phyloP scores from a whole-genome alignment of 768 basidiomycete species.

The Ramaria rubella region DNA sequence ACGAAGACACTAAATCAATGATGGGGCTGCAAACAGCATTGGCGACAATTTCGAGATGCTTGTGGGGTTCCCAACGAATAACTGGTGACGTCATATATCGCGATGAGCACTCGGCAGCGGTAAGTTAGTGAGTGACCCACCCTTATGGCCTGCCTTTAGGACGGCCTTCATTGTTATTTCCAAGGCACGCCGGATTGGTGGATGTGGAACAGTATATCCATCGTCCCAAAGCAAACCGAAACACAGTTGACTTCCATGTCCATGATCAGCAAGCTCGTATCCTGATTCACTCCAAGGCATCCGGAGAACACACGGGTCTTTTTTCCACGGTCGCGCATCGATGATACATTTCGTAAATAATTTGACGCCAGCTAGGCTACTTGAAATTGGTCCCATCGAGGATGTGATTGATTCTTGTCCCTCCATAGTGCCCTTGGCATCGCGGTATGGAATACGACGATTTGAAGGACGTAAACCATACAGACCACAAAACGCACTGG shows the following conservation, averaged over 20 bases:
- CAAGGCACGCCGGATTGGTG: slow-evolving; percentile 58
- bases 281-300: slow-evolving; percentile 57
- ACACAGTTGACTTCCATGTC: slow-evolving; percentile 32
- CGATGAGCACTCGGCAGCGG: not conserved
- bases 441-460: slow-evolving; percentile 61
- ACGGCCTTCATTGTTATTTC: slow-evolving; percentile 51
- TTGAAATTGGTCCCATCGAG: slow-evolving; percentile 67
- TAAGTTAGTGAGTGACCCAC: slow-evolving; percentile 34
- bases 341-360: slow-evolving; percentile 60
- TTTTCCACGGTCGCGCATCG: slow-evolving; percentile 54
- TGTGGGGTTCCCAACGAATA: slow-evolving; percentile 58
- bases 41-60: slow-evolving; percentile 5
- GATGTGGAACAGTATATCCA: slow-evolving; percentile 49
- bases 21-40: slow-evolving; percentile 29
- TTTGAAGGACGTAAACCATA: slow-evolving; percentile 70
- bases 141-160: slow-evolving; percentile 54
- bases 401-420: slow-evolving; percentile 68
- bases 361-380: slow-evolving; percentile 52
- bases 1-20: too few relatives aligned
- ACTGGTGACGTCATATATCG: slow-evolving; percentile 36
- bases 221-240: slow-evolving; percentile 66
- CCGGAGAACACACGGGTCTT: slow-evolving; percentile 51
- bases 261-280: slow-evolving; percentile 55
- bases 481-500: slow-evolving; percentile 56
- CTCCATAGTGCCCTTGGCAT: slow-evolving; percentile 54